Conservation (phyloP, 345 rosid genomes). For the Aquilaria sinensis region DNA sequence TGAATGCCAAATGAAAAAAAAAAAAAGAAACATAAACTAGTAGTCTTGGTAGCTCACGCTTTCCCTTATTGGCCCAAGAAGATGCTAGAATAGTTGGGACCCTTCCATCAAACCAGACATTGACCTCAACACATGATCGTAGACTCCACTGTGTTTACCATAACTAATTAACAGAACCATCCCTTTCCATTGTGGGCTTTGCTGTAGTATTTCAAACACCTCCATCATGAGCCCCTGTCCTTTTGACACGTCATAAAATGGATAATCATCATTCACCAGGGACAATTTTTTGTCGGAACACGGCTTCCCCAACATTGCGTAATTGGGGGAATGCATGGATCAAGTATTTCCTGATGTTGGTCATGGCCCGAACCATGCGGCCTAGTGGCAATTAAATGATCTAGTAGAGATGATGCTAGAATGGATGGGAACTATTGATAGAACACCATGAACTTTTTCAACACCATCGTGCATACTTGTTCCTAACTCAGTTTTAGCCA, state of each 20-base stretch:
- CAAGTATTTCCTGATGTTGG: slow-evolving; percentile 84
- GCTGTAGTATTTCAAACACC: slow-evolving; percentile 79
- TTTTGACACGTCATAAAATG: slow-evolving; percentile 81
- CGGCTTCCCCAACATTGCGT: slow-evolving; percentile 80
- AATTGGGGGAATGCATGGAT: slow-evolving; percentile 88
- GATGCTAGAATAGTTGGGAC: slow-evolving; percentile 82
- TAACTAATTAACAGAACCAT: slow-evolving; percentile 85
- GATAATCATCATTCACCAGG: slow-evolving; percentile 95
- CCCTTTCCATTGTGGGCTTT: slow-evolving; percentile 97
- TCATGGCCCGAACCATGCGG: slow-evolving; percentile 84
- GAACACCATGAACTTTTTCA: slow-evolving; percentile 80
- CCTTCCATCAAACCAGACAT: slow-evolving; percentile 69
- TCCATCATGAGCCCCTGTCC: slow-evolving; percentile 94
- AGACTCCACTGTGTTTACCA: slow-evolving; percentile 95
- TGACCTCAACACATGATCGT: slow-evolving; percentile 95
- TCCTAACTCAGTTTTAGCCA: slow-evolving; percentile 65
- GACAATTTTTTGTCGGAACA: slow-evolving; percentile 54
- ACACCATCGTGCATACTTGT: slow-evolving; percentile 72
- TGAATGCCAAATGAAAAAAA: too few species aligned
- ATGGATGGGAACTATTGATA: slow-evolving; percentile 99
- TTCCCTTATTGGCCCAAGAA: slow-evolving; percentile 92
- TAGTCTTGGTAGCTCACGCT: slow-evolving; percentile 41
- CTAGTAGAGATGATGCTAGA: slow-evolving; percentile 97
- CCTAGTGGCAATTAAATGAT: slow-evolving; percentile 94
- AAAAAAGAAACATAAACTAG: too few species aligned